phyloP scores from a whole-genome alignment of 257 asterid genomes.

The Linderniella brevidens region DNA sequence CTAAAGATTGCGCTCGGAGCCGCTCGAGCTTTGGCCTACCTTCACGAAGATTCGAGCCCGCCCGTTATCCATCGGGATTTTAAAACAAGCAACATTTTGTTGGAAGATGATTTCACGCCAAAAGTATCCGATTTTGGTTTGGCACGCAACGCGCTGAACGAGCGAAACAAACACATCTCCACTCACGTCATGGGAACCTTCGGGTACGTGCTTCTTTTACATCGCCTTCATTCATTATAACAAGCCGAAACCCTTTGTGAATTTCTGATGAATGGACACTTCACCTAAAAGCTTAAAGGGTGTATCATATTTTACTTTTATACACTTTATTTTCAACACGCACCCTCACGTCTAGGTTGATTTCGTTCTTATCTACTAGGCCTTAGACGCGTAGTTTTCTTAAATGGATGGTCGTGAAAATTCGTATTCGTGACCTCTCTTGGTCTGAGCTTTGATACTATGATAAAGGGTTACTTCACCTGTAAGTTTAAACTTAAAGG shows the following conservation, averaged over 20 bases:
- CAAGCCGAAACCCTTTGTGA: no score
- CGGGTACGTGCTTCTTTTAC: constrained; percentile 37
- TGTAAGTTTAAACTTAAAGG: no score
- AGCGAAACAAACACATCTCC: constrained; percentile 61
- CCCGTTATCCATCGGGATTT: constrained; percentile 84
- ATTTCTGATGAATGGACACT: no score
- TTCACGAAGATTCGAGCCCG: constrained; percentile 95
- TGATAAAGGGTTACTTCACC: no score
- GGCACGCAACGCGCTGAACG: constrained; percentile 78
- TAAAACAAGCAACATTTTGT: constrained; percentile 76
- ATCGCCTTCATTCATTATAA: no score
- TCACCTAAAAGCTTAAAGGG: not conserved
- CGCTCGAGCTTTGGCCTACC: constrained; percentile 85
- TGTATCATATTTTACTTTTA: not conserved
- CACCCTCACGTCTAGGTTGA: no score
- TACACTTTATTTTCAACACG: no score
- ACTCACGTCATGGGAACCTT: constrained; percentile 98
- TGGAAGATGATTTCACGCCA: constrained; percentile 62
- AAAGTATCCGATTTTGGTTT: constrained; percentile 90
- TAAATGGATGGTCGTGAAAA: no score
- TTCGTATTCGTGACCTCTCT: no score
- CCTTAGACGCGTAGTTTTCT: no score
- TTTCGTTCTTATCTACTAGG: no score
- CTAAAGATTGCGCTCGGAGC: constrained; percentile 91
- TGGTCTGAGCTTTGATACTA: no score